Evolutionary conservation across 169 alveolate genomes (phyloP).

Genomic region (Condylostoma magnum): DNA sequence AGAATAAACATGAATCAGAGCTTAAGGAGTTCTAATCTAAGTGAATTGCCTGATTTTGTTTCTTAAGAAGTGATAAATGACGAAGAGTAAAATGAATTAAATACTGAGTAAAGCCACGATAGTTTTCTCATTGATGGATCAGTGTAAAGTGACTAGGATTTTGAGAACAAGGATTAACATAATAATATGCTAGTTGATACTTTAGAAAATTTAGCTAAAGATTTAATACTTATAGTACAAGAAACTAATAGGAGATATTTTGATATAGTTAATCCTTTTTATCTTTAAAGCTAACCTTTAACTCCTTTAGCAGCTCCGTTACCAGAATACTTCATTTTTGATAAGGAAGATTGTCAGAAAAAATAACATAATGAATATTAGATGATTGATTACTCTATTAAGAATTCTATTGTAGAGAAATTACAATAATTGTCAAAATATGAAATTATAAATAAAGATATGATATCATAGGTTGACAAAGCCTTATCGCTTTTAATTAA

Average conservation of each 20-base stretch:
- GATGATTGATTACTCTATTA: background rate
- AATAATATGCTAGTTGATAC: conserved; percentile 23
- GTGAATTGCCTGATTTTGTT: background rate
- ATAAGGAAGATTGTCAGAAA: background rate
- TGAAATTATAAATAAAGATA: background rate
- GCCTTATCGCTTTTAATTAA: no score
- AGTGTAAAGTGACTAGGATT: no score
- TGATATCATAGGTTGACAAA: background rate
- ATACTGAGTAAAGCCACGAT: no score
- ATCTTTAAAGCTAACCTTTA: conserved; percentile 14
- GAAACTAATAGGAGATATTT: conserved; percentile 18
- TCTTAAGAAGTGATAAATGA: no score
- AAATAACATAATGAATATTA: background rate
- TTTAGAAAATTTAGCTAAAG: conserved; percentile 22
- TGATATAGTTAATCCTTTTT: background rate
- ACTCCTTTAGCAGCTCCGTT: conserved; percentile 32
- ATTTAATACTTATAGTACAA: background rate
- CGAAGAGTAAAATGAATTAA: no score
- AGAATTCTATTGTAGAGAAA: background rate
- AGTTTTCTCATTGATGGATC: no score
- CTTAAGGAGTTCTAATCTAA: background rate
- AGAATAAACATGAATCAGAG: background rate
- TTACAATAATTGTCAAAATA: background rate
- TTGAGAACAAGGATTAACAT: conserved; percentile 12
- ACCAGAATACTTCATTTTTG: conserved; percentile 28